phyloP scores from a whole-genome alignment of 306 rosid genomes.

The Quercus robur region DNA sequence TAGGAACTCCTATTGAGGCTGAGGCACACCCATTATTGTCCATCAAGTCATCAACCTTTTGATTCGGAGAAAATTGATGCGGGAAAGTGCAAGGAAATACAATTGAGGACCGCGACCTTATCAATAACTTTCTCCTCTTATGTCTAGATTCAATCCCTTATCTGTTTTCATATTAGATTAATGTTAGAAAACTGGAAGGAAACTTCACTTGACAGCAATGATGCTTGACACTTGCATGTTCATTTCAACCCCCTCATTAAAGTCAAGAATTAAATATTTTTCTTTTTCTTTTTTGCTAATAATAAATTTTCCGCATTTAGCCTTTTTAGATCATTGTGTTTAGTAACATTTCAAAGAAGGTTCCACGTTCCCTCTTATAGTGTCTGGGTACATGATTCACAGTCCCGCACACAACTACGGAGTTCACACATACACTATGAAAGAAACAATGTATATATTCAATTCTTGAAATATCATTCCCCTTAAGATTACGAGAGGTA shows the following conservation, averaged over 20 bases:
- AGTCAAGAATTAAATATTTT: not conserved
- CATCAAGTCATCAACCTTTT: not conserved
- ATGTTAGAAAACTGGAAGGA: not conserved
- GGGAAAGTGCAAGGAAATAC: slow-evolving; percentile 32
- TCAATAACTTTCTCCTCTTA: not conserved
- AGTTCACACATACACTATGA: no score
- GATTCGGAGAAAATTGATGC: not conserved
- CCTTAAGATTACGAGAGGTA: no score
- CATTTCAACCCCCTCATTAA: not conserved
- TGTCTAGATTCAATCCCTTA: not conserved
- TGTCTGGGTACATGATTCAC: no score
- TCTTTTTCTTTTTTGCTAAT: not conserved
- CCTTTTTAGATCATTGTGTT: no score
- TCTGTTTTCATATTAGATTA: not conserved
- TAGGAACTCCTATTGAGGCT: not conserved
- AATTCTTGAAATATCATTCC: no score
- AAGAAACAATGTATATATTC: no score
- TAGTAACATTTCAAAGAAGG: no score
- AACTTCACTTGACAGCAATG: not conserved
- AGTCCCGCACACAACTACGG: no score
- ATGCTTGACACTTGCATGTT: not conserved
- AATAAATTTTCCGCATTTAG: no score
- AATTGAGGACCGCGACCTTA: not conserved
- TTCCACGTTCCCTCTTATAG: no score
- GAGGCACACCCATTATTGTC: not conserved